Base-by-base conservation (phyloP, 495 filamentous ascomycete genomes). In the Penicillium longicatenatum region DNA sequence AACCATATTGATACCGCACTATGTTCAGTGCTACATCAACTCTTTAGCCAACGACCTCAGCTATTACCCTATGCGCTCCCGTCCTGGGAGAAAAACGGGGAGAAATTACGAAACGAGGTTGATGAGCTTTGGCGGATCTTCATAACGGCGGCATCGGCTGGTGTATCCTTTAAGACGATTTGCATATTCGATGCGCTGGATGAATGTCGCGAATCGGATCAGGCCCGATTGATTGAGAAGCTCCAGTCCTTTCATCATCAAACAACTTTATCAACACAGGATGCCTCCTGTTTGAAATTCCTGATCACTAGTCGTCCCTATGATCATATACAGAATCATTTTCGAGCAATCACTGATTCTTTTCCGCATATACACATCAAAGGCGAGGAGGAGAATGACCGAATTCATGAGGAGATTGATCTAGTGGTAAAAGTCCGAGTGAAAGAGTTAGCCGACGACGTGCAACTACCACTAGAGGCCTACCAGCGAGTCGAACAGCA, bases 271-370 rank as follows among this genome's bases (percentile, higher is more conserved):
- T 24, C 12, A 11, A 48, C 14, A 37, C 30, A 62, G 30, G 45
- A 42, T 22, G 54, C 31, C n/a, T n/a, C n/a, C 48, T 57, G 42
- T 50, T 47, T 79, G 11, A 79, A 77, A 57, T 74, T 78, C 39
- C 57, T 79, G 0, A 56, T 79, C 10, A 80, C 75, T 0, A 78
- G 78, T 60, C 75, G 72, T 9, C 76, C 74, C 17, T 79, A 76
- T 51, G 55, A 53, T 22, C 21, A 71, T 30, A 79, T 82, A 7
- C 44, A 65, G 29, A 19, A 43, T n/a, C n/a, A 43, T 4, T 76
- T 74, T 17, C 39, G 14, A 61, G 1, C 31, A 31, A 26, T 63
- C 58, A 48, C 60, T 14, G 22, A 62, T 11, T 42, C 29, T 31
- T 67, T 63, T 20, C 67, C 59, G 12, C n/a, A 50, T 26, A 63